phyloP scores from a whole-genome alignment of 78 protist species.

The Dictyostelium brefeldianum region DNA sequence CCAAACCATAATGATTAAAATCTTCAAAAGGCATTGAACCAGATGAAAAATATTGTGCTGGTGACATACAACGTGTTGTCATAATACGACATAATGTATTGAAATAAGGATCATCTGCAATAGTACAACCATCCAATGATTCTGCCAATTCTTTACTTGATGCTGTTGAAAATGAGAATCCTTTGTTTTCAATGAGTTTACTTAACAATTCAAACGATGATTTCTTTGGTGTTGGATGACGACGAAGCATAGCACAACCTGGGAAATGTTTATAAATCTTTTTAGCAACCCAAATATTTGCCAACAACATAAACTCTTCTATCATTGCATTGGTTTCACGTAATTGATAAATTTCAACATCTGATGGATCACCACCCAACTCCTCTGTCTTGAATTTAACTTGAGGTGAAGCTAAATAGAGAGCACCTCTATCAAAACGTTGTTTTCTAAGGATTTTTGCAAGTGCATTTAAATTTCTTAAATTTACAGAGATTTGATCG shows the following conservation, averaged over 20 bases:
- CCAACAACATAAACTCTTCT: constrained; percentile 98
- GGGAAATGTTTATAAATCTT: constrained; percentile 85
- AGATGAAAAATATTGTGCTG: constrained; percentile 93
- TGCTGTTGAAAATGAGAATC: constrained; percentile 50
- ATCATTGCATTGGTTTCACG: constrained; percentile 88
- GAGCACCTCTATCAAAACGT: constrained; percentile 91
- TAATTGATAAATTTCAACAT: constrained; percentile 81
- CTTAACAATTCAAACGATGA: constrained; percentile 55
- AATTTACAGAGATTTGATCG: constrained; percentile 28
- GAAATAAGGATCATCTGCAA: constrained; percentile 80
- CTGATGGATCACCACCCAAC: constrained; percentile 87
- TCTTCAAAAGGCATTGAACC: constrained; percentile 78
- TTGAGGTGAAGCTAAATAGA: constrained; percentile 92
- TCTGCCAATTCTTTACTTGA: constrained; percentile 74
- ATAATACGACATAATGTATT: constrained; percentile 91
- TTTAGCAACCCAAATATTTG: constrained; percentile 94
- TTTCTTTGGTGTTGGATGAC: constrained; percentile 84
- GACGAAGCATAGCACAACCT: constrained; percentile 89
- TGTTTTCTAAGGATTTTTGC: constrained; percentile 41
- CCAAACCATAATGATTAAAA: constrained; percentile 83
- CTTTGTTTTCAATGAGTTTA: constrained; percentile 61
- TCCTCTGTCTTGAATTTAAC: constrained; percentile 91
- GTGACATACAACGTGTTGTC: constrained; percentile 95
- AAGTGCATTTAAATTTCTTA: background rate
- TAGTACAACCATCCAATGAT: constrained; percentile 73